Conservation (phyloP, 2,329 filamentous ascomycete genomes). For the Arthrobotrys sinensis region DNA sequence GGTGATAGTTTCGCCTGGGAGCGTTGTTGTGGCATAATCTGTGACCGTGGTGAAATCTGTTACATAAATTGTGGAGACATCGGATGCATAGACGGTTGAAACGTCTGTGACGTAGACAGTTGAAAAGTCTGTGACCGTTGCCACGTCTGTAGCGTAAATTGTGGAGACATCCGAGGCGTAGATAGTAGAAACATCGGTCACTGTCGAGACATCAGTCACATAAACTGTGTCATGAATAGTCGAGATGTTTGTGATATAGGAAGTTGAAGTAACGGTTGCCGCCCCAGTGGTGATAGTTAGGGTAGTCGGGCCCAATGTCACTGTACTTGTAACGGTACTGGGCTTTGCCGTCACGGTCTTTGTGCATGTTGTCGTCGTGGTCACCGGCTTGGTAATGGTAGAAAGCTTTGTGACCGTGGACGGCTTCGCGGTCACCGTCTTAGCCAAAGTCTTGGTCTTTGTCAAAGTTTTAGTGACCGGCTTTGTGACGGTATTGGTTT, state of each 20-base stretch:
- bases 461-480: neutral
- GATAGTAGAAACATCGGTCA: neutral
- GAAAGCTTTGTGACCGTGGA: conserved; percentile 1
- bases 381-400: too few relatives aligned
- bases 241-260: neutral
- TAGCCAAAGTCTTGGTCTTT: conserved; percentile 1
- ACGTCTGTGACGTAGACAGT: neutral
- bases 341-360: too few relatives aligned
- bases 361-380: too few relatives aligned
- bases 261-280: too few relatives aligned
- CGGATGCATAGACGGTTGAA: neutral
- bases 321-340: too few relatives aligned
- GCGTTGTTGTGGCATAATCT: neutral
- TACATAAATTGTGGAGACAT: neutral
- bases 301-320: too few relatives aligned
- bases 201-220: neutral
- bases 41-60: neutral
- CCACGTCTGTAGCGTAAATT: neutral
- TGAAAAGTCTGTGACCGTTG: neutral
- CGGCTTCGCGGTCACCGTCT: conserved; percentile 9
- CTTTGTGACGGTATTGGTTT: neutral
- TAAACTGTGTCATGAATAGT: neutral
- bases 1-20: too few relatives aligned
- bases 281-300: too few relatives aligned
- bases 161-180: neutral